Evolutionary conservation across 1,284 basidiomycete species (phyloP).

Genomic region (Pholiota adiposa): DNA sequence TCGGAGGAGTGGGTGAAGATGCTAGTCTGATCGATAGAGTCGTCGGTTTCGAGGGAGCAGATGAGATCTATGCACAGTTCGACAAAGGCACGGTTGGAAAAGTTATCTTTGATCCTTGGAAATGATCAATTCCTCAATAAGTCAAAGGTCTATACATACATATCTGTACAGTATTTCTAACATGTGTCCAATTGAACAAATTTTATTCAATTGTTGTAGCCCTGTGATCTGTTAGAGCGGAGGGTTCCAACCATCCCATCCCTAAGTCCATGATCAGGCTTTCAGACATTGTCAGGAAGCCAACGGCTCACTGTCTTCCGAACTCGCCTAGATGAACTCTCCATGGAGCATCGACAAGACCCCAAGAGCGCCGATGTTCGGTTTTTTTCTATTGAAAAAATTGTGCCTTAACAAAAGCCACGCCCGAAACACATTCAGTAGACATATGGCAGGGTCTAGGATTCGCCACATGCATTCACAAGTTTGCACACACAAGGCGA

Average conservation of each 20-base stretch:
- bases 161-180: too few relatives aligned
- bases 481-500: not conserved
- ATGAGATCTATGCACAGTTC: conserved; percentile 63
- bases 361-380: not conserved
- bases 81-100: conserved; percentile 75
- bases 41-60: conserved; percentile 59
- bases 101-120: conserved; percentile 75
- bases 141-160: too few relatives aligned
- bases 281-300: not conserved
- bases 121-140: conserved; percentile 24
- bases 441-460: not conserved
- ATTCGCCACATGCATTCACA: not conserved
- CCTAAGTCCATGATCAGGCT: too few relatives aligned
- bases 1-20: conserved; percentile 61
- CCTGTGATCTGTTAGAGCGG: too few relatives aligned
- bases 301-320: not conserved
- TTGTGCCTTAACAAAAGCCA: not conserved
- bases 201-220: not conserved
- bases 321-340: not conserved
- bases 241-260: too few relatives aligned
- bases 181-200: too few relatives aligned
- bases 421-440: not conserved
- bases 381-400: not conserved
- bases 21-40: conserved; percentile 68
- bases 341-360: not conserved